These are phyloP conservation scores for Boletus insuetus DNA, from an alignment of 768 basidiomycete genomes.

Conservation along the genomic window DNA sequence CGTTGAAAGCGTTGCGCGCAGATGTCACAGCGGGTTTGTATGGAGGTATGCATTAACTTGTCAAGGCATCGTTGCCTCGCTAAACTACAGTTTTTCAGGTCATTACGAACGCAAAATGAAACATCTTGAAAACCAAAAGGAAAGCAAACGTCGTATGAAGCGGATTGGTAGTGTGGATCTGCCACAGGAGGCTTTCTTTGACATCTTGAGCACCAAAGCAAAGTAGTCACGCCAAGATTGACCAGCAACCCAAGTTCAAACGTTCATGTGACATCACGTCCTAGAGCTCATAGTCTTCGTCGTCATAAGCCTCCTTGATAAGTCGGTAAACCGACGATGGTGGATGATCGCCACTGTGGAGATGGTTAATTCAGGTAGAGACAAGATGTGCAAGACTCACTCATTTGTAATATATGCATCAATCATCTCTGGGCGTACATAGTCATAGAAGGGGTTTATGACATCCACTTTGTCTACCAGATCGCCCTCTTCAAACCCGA, in stretches of 20 bases:
- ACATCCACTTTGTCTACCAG: slow-evolving; percentile 88
- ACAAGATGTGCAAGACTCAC: slow-evolving; percentile 49
- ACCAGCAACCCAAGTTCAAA: not conserved
- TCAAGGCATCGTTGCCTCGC: not conserved
- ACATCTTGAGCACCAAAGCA: slow-evolving; percentile 68
- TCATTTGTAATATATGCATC: slow-evolving; percentile 96
- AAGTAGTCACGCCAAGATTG: slow-evolving; percentile 13
- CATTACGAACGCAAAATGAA: slow-evolving; percentile 94
- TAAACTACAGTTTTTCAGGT: slow-evolving; percentile 37
- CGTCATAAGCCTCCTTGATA: slow-evolving; percentile 93
- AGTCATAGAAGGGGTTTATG: slow-evolving; percentile 95
- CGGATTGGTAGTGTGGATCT: slow-evolving; percentile 84
- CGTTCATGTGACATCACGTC: not conserved
- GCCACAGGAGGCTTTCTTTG: slow-evolving; percentile 95
- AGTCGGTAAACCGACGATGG: slow-evolving; percentile 91
- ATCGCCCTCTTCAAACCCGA: slow-evolving; percentile 73
- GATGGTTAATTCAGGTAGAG: slow-evolving; percentile 4
- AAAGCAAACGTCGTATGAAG: slow-evolving; percentile 88
- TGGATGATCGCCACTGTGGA: slow-evolving; percentile 85
- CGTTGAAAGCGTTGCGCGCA: slow-evolving; percentile 77
- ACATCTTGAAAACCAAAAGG: slow-evolving; percentile 87
- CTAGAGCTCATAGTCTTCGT: slow-evolving; percentile 81
- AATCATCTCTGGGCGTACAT: slow-evolving; percentile 88
- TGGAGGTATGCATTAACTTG: slow-evolving; percentile 53
- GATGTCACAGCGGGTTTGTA: slow-evolving; percentile 95